phyloP scores from a whole-genome alignment of 2,329 filamentous ascomycete genomes.

The Dactylellina drechsleri region DNA sequence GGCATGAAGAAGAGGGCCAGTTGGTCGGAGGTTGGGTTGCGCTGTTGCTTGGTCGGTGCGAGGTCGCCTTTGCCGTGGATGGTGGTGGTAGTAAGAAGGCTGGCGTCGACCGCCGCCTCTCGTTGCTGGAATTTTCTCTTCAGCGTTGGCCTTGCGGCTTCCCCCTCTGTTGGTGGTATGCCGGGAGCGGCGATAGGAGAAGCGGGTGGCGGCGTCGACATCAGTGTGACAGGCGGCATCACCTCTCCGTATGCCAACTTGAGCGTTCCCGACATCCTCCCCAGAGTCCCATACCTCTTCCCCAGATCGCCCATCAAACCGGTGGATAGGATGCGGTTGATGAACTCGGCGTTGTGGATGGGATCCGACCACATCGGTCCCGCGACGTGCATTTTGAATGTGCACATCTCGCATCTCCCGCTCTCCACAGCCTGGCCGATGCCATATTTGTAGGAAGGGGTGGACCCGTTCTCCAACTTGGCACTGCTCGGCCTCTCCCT shows the following conservation, averaged over 20 bases:
- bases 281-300: conserved; percentile 79
- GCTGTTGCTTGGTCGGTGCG: background rate
- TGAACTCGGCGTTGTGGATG: conserved; percentile 84
- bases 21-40: conserved; percentile 66
- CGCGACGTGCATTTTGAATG: conserved; percentile 79
- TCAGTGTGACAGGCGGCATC: conserved; percentile 16
- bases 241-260: conserved; percentile 83
- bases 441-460: conserved; percentile 76
- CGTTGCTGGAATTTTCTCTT: conserved; percentile 35
- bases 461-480: conserved; percentile 61
- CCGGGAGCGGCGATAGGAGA: conserved; percentile 13
- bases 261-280: conserved; percentile 90
- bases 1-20: conserved; percentile 83
- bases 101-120: background rate
- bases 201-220: conserved; percentile 52
- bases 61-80: background rate
- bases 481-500: conserved; percentile 64
- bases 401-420: conserved; percentile 81
- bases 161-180: conserved; percentile 32
- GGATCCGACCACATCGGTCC: conserved; percentile 96
- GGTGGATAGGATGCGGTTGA: conserved; percentile 78
- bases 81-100: background rate
- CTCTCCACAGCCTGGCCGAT: conserved; percentile 74
- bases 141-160: conserved; percentile 12
- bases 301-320: conserved; percentile 72